Evolutionary conservation across 805 yeast species (phyloP).

Genomic region (Sugiyamaella valdiviana): DNA sequence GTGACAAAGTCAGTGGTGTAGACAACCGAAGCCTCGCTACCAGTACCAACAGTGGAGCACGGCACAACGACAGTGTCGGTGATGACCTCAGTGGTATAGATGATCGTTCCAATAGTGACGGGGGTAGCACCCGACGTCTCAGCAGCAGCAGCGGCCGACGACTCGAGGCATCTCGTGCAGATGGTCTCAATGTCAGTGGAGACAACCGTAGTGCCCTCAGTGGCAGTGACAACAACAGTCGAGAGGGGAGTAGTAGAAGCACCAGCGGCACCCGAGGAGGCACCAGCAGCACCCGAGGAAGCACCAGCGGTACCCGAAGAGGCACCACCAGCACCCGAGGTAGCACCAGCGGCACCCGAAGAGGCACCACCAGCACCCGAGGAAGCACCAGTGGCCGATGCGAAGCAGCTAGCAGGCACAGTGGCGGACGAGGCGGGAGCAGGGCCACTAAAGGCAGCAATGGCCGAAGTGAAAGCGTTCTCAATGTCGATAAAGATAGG

Average conservation of each 20-base stretch:
- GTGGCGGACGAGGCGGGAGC: not conserved
- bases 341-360: not conserved
- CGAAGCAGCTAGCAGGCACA: not conserved
- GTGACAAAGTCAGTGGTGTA: constrained; percentile 2
- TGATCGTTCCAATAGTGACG: not conserved
- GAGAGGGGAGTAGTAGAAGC: not conserved
- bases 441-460: not conserved
- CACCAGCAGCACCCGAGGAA: too few species aligned
- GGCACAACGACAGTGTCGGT: constrained; percentile 8
- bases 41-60: not conserved
- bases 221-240: not conserved
- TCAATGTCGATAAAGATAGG: not conserved
- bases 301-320: too few species aligned
- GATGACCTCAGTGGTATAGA: constrained; percentile 3
- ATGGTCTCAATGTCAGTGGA: constrained; percentile 1
- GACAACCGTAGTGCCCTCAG: not conserved
- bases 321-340: too few species aligned
- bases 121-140: not conserved
- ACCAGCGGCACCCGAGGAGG: too few species aligned
- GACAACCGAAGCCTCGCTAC: not conserved
- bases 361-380: not conserved
- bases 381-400: not conserved
- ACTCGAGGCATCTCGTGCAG: constrained; percentile 6
- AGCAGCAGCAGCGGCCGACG: not conserved
- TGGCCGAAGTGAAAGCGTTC: not conserved